phyloP scores from a whole-genome alignment of 805 yeast genomes.

The Blastobotrys attinorum region DNA sequence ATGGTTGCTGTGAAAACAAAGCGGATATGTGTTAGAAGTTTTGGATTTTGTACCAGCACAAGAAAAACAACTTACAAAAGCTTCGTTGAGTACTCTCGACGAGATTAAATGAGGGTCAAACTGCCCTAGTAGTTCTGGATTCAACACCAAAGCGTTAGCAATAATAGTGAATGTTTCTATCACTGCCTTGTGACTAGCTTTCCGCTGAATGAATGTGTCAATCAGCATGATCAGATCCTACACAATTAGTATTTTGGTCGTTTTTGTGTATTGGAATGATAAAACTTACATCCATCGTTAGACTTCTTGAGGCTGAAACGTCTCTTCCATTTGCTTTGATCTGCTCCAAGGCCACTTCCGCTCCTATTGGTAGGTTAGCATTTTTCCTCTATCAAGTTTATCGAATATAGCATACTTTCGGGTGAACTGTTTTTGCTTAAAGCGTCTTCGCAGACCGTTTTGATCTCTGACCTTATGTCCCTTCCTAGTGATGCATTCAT shows the following conservation, averaged over 20 bases:
- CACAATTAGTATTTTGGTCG: too few relatives aligned
- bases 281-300: background rate
- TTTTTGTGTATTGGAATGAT: background rate
- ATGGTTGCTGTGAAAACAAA: constrained; percentile 3
- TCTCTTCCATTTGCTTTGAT: constrained; percentile 3
- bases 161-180: constrained; percentile 8
- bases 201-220: constrained; percentile 1
- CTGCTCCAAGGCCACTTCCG: background rate
- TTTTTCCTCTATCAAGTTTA: too few relatives aligned
- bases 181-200: background rate
- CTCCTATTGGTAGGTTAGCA: too few relatives aligned
- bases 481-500: too few relatives aligned
- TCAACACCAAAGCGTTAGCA: constrained; percentile 12
- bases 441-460: too few relatives aligned
- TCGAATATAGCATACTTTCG: too few relatives aligned
- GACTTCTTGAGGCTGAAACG: background rate
- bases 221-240: constrained; percentile 2
- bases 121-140: constrained; percentile 6
- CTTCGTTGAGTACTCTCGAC: constrained; percentile 5
- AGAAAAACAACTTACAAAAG: background rate
- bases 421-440: too few relatives aligned
- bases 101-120: constrained; percentile 3
- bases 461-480: too few relatives aligned
- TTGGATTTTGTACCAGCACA: background rate
- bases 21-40: too few relatives aligned